Evolutionary conservation across 164 flowering plant species (phyloP).

Genomic region (Paratinospora sagittata): DNA sequence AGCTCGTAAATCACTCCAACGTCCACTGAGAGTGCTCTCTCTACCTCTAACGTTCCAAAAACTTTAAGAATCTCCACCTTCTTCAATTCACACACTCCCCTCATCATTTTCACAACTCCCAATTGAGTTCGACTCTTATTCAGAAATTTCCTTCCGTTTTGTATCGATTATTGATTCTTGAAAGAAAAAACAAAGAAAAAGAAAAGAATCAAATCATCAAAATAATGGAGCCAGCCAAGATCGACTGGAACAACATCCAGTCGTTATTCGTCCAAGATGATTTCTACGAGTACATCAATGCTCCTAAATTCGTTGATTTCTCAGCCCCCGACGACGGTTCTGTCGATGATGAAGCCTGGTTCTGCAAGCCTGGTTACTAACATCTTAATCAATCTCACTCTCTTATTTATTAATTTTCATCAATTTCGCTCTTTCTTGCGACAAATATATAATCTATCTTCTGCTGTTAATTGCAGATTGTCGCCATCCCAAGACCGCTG

Average conservation of each 20-base stretch:
- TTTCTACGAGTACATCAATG: slow-evolving; percentile 68
- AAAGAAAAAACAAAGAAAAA: neutral
- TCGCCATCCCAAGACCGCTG: slow-evolving; percentile 68
- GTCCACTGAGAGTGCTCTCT: slow-evolving; percentile 1
- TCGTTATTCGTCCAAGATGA: slow-evolving; percentile 57
- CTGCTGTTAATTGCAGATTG: slow-evolving; percentile 48
- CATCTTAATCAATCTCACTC: neutral
- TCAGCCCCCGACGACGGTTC: slow-evolving; percentile 33
- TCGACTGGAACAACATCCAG: slow-evolving; percentile 77
- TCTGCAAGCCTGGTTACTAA: slow-evolving; percentile 67
- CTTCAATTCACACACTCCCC: too few relatives aligned
- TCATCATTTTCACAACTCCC: too few relatives aligned
- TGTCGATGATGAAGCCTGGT: slow-evolving; percentile 68
- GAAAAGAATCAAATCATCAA: too few relatives aligned
- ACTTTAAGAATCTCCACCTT: neutral
- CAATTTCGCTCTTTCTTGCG: neutral
- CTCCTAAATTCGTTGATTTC: slow-evolving; percentile 88
- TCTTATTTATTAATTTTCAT: neutral
- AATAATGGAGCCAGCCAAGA: slow-evolving; percentile 82
- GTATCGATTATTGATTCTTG: neutral
- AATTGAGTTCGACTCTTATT: too few relatives aligned
- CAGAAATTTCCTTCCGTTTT: neutral
- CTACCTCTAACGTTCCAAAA: neutral
- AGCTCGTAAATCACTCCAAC: neutral
- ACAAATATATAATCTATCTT: neutral